Evolutionary conservation across 179 eudicot species (phyloP), one percentile per base, ranked within the genome.

Genomic region (Corrigiola litoralis): DNA sequence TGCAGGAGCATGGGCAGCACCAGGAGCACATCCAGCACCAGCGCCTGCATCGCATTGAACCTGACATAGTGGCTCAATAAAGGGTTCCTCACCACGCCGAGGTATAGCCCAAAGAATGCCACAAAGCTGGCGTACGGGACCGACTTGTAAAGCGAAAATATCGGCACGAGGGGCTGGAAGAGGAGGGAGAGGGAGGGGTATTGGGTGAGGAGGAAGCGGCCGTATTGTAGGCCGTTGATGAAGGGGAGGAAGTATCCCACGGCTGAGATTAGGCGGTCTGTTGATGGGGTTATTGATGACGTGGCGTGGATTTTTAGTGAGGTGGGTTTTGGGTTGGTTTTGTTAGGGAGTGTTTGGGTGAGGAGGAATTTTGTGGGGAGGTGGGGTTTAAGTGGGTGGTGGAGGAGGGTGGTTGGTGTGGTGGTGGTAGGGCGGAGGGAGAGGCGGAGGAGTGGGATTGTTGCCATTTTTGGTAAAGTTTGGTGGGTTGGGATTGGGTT

Each of bases 41-140:
- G 75, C 0, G 97, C 98, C 70, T 90, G 98, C 90, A 92, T 89
- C 0, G 92, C 87, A 17, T 92, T 92, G 61, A 92, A 92, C 60
- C 95, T 58, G 4, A 79, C 92, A 49, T 83, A 92, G 3, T 70
- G 81, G 58, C 85, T 75, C 40, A 94, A 44, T 4, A 41, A 66
- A 0, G 81, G 75, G 86, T 92, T 92, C 1, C 88, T 53, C 7
- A 86, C 98, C 4, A 92, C 76, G 8, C 85, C 95, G 0, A 92
- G 63, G 52, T 87, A 92, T 28, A 92, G 72, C 0, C 61, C 87
- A 20, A 90, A 83, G 72, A 92, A 92, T 57, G 90, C 77, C 21
- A 82, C 81, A 75, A 85, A 90, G 63, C 82, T 79, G 3, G 90
- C 92, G 51, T 77, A 90, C 0, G 98, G 98, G 5, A 87, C 23